These are phyloP conservation scores for Isabelozyma rhagii DNA, from an alignment of 805 yeast genomes.

Conservation along the genomic window DNA sequence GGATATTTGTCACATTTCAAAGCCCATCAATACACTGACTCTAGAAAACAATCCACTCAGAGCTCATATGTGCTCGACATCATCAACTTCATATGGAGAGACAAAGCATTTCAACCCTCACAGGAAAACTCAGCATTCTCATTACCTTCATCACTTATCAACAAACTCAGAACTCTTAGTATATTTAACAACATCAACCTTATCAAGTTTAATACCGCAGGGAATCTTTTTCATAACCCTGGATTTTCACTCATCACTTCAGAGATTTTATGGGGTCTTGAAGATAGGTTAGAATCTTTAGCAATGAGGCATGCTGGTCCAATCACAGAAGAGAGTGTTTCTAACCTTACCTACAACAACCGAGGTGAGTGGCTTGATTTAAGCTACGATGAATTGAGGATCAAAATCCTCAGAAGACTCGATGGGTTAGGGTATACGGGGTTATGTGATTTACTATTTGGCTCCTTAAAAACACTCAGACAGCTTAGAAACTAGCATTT, in stretches of 20 bases:
- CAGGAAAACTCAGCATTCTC: conserved; percentile 24
- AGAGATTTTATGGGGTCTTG: conserved; percentile 42
- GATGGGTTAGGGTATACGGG: conserved; percentile 47
- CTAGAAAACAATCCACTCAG: conserved; percentile 28
- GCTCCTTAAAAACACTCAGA: conserved; percentile 49
- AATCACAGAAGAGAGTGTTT: conserved; percentile 41
- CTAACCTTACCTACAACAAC: conserved; percentile 20
- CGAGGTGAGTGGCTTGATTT: conserved; percentile 36
- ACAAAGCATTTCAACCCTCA: conserved; percentile 44
- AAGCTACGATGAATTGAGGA: conserved; percentile 43
- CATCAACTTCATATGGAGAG: conserved; percentile 56
- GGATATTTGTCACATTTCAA: conserved; percentile 45
- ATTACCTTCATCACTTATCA: conserved; percentile 29
- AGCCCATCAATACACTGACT: conserved; percentile 21
- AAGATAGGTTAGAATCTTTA: conserved; percentile 34
- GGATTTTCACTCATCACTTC: conserved; percentile 46
- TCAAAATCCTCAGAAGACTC: conserved; percentile 41
- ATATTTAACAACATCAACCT: conserved; percentile 29
- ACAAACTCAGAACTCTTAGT: conserved; percentile 24
- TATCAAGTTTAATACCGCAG: conserved; percentile 25
- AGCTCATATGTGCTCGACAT: conserved; percentile 55
- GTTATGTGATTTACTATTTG: conserved; percentile 47
- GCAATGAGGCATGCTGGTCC: conserved; percentile 51
- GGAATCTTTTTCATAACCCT: conserved; percentile 50
- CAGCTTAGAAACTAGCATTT: background rate